phyloP scores from a whole-genome alignment of 2,329 filamentous ascomycete genomes.

The Neonectria ditissima region DNA sequence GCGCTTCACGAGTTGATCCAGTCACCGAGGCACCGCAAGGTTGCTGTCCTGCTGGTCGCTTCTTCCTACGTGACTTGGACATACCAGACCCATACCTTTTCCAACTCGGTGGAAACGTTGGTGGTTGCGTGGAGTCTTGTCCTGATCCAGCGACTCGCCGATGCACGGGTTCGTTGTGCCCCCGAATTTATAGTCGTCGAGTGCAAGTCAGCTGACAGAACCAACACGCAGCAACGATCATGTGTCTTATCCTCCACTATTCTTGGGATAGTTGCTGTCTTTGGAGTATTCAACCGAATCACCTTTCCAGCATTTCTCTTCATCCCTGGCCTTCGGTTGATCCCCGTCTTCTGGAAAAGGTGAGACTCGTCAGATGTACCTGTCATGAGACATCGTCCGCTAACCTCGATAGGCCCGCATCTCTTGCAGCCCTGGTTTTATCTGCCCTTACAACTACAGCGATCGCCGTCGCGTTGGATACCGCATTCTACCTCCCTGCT shows the following conservation, averaged over 20 bases:
- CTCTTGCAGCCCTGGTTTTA: conserved; percentile 71
- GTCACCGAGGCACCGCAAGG: conserved; percentile 75
- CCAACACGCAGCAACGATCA: conserved; percentile 71
- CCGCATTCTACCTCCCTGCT: conserved; percentile 79
- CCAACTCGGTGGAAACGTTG: conserved; percentile 95
- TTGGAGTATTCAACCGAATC: conserved; percentile 95
- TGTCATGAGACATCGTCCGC: conserved; percentile 27
- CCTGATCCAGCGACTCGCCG: conserved; percentile 86
- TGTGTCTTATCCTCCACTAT: conserved; percentile 81
- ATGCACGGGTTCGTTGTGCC: conserved; percentile 73
- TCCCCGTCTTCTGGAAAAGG: conserved; percentile 88
- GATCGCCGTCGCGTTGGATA: conserved; percentile 85
- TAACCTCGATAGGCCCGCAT: conserved; percentile 61
- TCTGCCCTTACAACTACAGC: conserved; percentile 76
- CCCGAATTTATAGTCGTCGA: conserved; percentile 10
- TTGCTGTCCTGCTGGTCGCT: conserved; percentile 85
- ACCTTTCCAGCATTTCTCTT: conserved; percentile 95
- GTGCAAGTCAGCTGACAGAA: conserved; percentile 42
- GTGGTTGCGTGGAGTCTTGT: conserved; percentile 94
- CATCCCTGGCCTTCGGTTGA: conserved; percentile 82
- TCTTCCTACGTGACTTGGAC: conserved; percentile 99
- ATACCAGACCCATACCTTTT: conserved; percentile 98
- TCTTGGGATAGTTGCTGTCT: conserved; percentile 83
- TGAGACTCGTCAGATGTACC: conserved; percentile 56
- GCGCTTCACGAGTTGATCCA: conserved; percentile 91